phyloP scores from a whole-genome alignment of 176 grass and related monocot genomes.

The Aegilops longissima region DNA sequence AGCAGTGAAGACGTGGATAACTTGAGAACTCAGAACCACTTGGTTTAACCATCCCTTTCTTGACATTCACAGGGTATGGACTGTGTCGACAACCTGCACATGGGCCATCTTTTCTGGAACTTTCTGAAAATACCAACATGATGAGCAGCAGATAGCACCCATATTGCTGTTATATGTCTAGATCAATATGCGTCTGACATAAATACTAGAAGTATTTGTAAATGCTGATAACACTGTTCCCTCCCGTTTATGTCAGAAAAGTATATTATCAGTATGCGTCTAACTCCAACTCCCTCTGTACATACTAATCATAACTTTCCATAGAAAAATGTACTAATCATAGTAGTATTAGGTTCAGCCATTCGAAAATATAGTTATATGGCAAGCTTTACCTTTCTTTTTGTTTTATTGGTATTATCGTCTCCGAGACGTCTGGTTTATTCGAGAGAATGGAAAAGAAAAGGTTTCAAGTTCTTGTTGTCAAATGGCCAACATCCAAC shows the following conservation, averaged over 20 bases:
- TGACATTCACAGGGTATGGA: constrained; percentile 40
- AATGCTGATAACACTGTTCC: not conserved
- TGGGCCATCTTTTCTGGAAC: not conserved
- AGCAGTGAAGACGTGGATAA: constrained; percentile 1
- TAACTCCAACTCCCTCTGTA: not conserved
- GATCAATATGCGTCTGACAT: constrained; percentile 16
- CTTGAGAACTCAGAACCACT: constrained; percentile 26
- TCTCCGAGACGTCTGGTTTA: not conserved
- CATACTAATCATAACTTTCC: not conserved
- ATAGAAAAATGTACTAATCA: not conserved
- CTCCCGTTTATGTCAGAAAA: not conserved
- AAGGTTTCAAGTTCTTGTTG: not conserved
- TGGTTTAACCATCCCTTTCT: constrained; percentile 37
- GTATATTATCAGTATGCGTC: not conserved
- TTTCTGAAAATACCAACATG: constrained; percentile 23
- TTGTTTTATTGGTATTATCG: not conserved
- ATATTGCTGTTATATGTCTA: constrained; percentile 26
- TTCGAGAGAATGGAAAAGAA: no score
- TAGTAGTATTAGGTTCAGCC: not conserved
- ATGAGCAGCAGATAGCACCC: constrained; percentile 27
- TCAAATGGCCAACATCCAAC: constrained; percentile 14
- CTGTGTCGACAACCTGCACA: not conserved
- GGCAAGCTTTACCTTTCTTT: not conserved
- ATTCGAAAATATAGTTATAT: not conserved
- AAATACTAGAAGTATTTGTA: constrained; percentile 20